A percentile compares a stretch with the other conserved stretches of the same genome.
Conservation (phyloP, 139 green algal species). For the Trebouxia sp. region DNA sequence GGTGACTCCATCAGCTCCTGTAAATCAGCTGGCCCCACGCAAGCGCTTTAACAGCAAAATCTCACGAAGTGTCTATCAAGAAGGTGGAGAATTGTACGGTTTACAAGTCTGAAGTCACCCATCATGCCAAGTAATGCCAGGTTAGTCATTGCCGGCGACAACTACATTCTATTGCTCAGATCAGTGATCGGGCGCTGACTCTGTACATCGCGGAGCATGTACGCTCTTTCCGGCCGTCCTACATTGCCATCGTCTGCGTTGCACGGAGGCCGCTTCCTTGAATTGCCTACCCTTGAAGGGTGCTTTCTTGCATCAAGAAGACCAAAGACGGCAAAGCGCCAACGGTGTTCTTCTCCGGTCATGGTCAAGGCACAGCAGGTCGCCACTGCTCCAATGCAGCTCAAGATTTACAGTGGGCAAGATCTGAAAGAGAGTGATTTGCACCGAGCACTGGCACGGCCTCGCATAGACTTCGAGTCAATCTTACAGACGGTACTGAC, state of each 20-base stretch:
- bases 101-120: too few relatives aligned
- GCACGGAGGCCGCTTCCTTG: not conserved
- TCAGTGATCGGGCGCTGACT: too few relatives aligned
- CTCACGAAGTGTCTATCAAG: too few relatives aligned
- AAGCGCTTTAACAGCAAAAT: too few relatives aligned
- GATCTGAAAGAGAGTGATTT: conserved; percentile 37
- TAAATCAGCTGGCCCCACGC: too few relatives aligned
- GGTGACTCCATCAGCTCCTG: too few relatives aligned
- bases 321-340: too few relatives aligned
- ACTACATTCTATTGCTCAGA: too few relatives aligned
- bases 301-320: conserved; percentile 2
- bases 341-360: not conserved
- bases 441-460: conserved; percentile 59
- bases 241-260: not conserved
- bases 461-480: conserved; percentile 88
- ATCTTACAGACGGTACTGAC: conserved; percentile 79
- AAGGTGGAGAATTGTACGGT: too few relatives aligned
- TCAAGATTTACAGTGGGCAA: not conserved
- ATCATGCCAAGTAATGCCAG: too few relatives aligned
- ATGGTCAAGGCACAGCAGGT: not conserved
- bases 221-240: too few relatives aligned
- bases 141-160: too few relatives aligned
- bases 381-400: not conserved
- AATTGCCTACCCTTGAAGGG: not conserved
- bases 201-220: not conserved